Percentiles rank a stretch among this genome's conserved stretches.
phyloP scores from a whole-genome alignment of 495 filamentous ascomycete species.

The Amniculicola lignicola region DNA sequence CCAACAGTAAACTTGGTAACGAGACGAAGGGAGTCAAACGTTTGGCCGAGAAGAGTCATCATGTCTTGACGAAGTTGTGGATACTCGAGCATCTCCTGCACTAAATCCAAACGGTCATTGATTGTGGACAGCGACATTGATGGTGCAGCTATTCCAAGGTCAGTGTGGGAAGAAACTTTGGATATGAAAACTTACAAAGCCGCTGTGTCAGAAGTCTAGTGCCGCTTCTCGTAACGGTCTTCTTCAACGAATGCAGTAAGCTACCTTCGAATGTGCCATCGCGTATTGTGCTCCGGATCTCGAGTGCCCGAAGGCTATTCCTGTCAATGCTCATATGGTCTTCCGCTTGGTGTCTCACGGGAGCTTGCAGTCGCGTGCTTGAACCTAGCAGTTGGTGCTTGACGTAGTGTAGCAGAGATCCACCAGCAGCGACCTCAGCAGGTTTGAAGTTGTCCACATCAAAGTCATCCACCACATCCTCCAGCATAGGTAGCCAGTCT shows the following conservation, averaged over 20 bases:
- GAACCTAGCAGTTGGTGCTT: slow-evolving; percentile 68
- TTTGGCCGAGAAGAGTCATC: slow-evolving; percentile 63
- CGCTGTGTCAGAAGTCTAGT: slow-evolving; percentile 76
- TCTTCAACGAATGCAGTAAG: slow-evolving; percentile 79
- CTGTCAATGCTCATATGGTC: slow-evolving; percentile 89
- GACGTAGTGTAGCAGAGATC: slow-evolving; percentile 78
- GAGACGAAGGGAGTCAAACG: slow-evolving; percentile 81
- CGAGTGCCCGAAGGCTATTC: slow-evolving; percentile 81
- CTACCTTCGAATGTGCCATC: slow-evolving; percentile 76
- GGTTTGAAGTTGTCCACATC: slow-evolving; percentile 45
- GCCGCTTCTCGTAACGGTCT: slow-evolving; percentile 87
- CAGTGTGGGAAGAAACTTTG: background rate
- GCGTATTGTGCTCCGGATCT: slow-evolving; percentile 79
- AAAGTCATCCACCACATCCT: slow-evolving; percentile 54
- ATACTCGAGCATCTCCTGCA: slow-evolving; percentile 65
- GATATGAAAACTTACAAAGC: slow-evolving; percentile 56
- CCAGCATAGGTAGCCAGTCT: slow-evolving; percentile 74
- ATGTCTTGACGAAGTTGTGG: slow-evolving; percentile 64
- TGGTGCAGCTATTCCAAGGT: slow-evolving; percentile 57
- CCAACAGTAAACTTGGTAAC: slow-evolving; percentile 91
- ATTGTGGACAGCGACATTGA: slow-evolving; percentile 81
- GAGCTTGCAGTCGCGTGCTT: slow-evolving; percentile 83
- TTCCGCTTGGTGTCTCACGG: slow-evolving; percentile 63
- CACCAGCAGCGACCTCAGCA: slow-evolving; percentile 64
- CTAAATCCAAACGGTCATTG: slow-evolving; percentile 75